Evolutionary conservation across 2,329 filamentous ascomycete species (phyloP), one percentile per base, ranked within the genome.

Genomic region (Ophiostoma sp.): DNA sequence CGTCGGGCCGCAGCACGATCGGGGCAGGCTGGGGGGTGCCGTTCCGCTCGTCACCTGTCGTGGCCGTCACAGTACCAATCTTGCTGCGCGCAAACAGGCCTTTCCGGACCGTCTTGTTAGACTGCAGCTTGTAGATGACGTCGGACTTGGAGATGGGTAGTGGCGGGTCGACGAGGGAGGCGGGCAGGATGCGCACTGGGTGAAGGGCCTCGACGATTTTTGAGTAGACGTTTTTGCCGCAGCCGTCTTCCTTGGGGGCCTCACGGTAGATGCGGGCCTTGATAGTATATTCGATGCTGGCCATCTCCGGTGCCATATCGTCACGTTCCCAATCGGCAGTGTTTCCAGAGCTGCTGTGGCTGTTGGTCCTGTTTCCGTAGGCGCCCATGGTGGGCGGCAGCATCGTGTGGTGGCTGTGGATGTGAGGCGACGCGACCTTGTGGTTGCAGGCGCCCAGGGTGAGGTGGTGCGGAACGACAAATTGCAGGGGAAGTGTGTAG

Each of bases 401-500:
- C 12, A 80, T 79, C 52, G 84, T 76, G 76, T 87, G 85, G 64
- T 82, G 78, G 45, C 84, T 83, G 67, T 79, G 79, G 42, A 87
- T 78, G 64, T 77, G 77, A n/a, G 78, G 76, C 55, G 78, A 78
- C 55, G 78, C 76, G 67, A 81, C 79, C 41, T 75, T 72, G 76
- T 87, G 84, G 72, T 77, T 82, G 78, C 85, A 87, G 18, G 84
- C 83, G 69, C 80, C 81, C 65, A 86, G 78, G 18, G 84, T 86
- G 69, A 87, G 81, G 67, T 85, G 81, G 71, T 79, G 78, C n/a
- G 85, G 85, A 16, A 87, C 80, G 69, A 87, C 81, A 71, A 87
- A 87, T 76, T 84, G 76, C 77, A 87, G 85, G n/a, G 84, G 84
- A 38, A 87, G 75, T 14, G 74, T 79, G 75, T 85, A 84, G 40